phyloP scores from a whole-genome alignment of 78 protist genomes.

The Capsaspora owczarzaki region DNA sequence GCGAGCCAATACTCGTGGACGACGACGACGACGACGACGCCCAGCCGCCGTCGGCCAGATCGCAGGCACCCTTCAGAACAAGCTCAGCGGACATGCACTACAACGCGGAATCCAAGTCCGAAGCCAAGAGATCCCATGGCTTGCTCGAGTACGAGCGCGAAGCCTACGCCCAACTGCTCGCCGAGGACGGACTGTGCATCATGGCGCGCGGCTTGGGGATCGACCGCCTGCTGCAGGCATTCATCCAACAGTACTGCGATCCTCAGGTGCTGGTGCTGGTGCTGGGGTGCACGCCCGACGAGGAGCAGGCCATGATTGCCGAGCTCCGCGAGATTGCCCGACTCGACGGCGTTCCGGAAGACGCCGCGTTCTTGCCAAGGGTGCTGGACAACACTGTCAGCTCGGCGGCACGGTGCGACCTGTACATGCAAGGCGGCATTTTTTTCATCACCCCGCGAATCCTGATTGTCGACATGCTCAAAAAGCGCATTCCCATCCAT shows the following conservation, averaged over 20 bases:
- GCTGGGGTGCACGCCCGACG: not conserved
- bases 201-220: conserved; percentile 26
- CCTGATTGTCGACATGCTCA: conserved; percentile 65
- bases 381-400: conserved; percentile 10
- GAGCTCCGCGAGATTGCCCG: not conserved
- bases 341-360: not conserved
- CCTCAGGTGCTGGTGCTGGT: conserved; percentile 3
- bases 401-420: conserved; percentile 9
- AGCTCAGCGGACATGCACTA: too few species aligned
- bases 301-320: not conserved
- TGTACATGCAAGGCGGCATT: conserved; percentile 42
- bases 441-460: conserved; percentile 54
- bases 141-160: conserved; percentile 19
- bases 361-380: conserved; percentile 14
- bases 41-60: too few species aligned
- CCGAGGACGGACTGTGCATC: conserved; percentile 17
- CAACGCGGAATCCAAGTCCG: too few species aligned
- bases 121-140: too few species aligned
- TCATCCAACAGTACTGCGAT: not conserved
- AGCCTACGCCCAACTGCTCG: not conserved
- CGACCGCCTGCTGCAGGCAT: not conserved
- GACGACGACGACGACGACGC: too few species aligned
- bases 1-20: too few species aligned
- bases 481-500: conserved; percentile 27
- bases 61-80: too few species aligned